A percentile compares a stretch with the other conserved stretches of the same genome.
These are phyloP conservation scores for Delitschia confertaspora DNA, from an alignment of 495 filamentous ascomycete species.

Conservation along the genomic window DNA sequence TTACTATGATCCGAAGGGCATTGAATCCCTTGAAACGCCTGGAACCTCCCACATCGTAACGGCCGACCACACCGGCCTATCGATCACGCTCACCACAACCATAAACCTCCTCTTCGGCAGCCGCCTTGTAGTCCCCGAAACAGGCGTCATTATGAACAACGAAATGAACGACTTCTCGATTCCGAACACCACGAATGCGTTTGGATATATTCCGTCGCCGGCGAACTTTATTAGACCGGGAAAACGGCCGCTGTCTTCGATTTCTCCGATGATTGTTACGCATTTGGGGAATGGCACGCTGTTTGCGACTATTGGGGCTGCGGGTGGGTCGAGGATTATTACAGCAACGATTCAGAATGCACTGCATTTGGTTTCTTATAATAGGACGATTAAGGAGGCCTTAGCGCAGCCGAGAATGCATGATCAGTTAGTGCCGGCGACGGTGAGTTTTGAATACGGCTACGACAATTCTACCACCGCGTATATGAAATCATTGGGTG, in stretches of 20 bases:
- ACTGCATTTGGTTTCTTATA: slow-evolving; percentile 46
- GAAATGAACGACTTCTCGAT: slow-evolving; percentile 91
- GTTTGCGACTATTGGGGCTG: slow-evolving; percentile 64
- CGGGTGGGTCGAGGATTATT: slow-evolving; percentile 84
- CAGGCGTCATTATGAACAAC: slow-evolving; percentile 82
- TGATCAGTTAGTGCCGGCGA: slow-evolving; percentile 71
- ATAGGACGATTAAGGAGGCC: slow-evolving; percentile 46
- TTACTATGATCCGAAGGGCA: slow-evolving; percentile 58
- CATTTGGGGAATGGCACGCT: slow-evolving; percentile 52
- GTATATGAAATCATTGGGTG: slow-evolving; percentile 53
- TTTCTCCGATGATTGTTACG: slow-evolving; percentile 68
- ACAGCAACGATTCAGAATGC: slow-evolving; percentile 65
- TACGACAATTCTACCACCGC: slow-evolving; percentile 59
- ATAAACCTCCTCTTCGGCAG: slow-evolving; percentile 81
- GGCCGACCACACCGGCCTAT: slow-evolving; percentile 58
- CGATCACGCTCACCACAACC: slow-evolving; percentile 68
- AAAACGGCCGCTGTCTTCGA: slow-evolving; percentile 74
- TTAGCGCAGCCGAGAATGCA: slow-evolving; percentile 64
- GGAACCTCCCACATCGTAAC: slow-evolving; percentile 71
- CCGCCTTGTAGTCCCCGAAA: slow-evolving; percentile 68
- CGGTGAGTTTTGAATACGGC: slow-evolving; percentile 58
- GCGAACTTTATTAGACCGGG: slow-evolving; percentile 73
- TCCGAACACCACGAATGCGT: slow-evolving; percentile 63
- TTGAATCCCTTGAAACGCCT: slow-evolving; percentile 55
- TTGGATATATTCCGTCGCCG: slow-evolving; percentile 70